Evolutionary conservation across 345 rosid genomes (phyloP), one percentile per base, ranked within the genome.

Genomic region (Euphorbia pulcherrima): DNA sequence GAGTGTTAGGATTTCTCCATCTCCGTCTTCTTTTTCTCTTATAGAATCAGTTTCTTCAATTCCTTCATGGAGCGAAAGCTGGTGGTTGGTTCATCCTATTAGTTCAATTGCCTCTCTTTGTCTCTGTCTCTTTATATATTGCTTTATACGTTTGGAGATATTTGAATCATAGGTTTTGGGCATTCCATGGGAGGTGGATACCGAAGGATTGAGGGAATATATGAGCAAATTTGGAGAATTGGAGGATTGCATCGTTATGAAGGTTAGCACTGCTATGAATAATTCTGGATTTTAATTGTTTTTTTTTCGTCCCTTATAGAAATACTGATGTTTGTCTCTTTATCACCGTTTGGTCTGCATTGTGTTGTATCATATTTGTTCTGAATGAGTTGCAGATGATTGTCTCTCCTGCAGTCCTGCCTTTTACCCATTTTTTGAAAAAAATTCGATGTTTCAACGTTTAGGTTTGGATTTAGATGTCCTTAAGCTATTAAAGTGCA

Each of bases 231-330:
- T 86, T 75, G 97, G 99, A 39, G 97, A 91, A 6, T 80, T 94
- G 80, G 97, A 91, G 78, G 97, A 94, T 81, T 94, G 97, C 74
- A 89, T 94, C 61, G 99, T 94, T 64, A 91, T 91, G 97, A 94
- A 94, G 96, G 99, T 91, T 81, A 30, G 60, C 65, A 24, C 16
- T 47, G 64, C 0, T 28, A 29, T 65, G 37, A 39, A 28, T 37
- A 1, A 2, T 9, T 35, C 0, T 17, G 16, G 30, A 27, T 37
- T 53, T 52, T 9, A 12, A 14, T 27, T 2, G 56, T 18, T 28
- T 50, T 53, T 58, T 55, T 55, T 55, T 58, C 24, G 8, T 16
- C 5, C 23, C n/a, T 30, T n/a, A n/a, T n/a, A 44, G 2, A 28
- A 30, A 21, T 29, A 23, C 41, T 58, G n/a, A 7, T 11, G 33